Evolutionary conservation across 2,329 filamentous ascomycete species (phyloP).

Genomic region (Nothomitra cinnamomea): DNA sequence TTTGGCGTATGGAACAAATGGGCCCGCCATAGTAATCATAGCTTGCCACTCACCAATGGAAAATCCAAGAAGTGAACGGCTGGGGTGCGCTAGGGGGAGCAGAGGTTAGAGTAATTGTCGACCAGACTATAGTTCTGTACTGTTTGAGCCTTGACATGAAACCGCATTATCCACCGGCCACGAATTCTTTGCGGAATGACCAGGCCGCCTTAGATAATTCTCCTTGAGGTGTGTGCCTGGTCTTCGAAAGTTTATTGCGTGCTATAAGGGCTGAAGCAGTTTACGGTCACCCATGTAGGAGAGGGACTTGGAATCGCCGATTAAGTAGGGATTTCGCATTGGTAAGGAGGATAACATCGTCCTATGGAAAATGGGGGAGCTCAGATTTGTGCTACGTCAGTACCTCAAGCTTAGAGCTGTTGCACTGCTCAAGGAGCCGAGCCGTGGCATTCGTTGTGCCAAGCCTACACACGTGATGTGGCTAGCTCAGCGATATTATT

Average conservation of each 20-base stretch:
- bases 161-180: too few species aligned
- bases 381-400: not conserved
- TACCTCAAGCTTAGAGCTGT: not conserved
- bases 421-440: not conserved
- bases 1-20: not conserved
- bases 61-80: not conserved
- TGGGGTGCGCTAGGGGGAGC: not conserved
- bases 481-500: too few species aligned
- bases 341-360: not conserved
- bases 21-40: not conserved
- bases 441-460: not conserved
- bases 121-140: not conserved
- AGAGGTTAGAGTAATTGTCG: not conserved
- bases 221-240: not conserved
- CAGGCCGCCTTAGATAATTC: not conserved
- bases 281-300: not conserved
- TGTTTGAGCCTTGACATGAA: not conserved
- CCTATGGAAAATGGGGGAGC: not conserved
- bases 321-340: not conserved
- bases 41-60: not conserved
- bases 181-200: not conserved
- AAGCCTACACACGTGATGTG: too few species aligned
- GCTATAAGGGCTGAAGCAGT: not conserved
- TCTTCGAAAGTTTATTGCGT: not conserved
- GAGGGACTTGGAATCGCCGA: not conserved